Evolutionary conservation across 176 grass and related monocot species (phyloP), one percentile per base, ranked within the genome.

Genomic region (Microstegium vimineum): DNA sequence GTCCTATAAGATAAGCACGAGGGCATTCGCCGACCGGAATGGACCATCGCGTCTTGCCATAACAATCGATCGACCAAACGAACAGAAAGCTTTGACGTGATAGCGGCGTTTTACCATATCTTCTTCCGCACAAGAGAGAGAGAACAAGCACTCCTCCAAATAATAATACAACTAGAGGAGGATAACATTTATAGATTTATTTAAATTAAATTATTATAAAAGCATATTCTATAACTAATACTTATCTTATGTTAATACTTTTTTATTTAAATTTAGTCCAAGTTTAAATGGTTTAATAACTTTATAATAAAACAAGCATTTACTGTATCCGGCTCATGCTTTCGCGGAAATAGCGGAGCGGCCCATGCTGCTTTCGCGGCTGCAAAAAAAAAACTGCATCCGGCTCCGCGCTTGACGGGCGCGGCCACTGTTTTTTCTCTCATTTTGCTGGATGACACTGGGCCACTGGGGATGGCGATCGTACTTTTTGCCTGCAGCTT

Each of bases 1-100:
- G n/a, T n/a, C n/a, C n/a, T n/a, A n/a, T 74, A 87, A 87, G 85
- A 72, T 71, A 65, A 72, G 73, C 78, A 75, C 61, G 62, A 12
- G 7, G 2, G 10, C 10, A 8, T 54, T 52, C 47, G 17, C 6
- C 51, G 20, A 2, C 6, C 18, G 9, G 20, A 11, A 1, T 42
- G 26, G 35, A 28, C 35, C 4, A 27, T 45, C 33, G 49, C 68
- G 31, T 35, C 36, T 47, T 8, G 31, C 16, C 57, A 32, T 1
- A 47, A 32, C 4, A 8, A 28, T 13, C 26, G 6, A 47, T 14
- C n/a, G 75, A 63, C 28, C 31, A 16, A 5, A 5, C 46, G 46
- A 49, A 2, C 46, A 5, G 4, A 43, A 42, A 38, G 23, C 79
- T 49, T 68, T 43, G 8, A 8, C 63, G 30, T 7, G 49, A 52